Conservation (phyloP, 768 basidiomycete species). For the Podaxis sp. region DNA sequence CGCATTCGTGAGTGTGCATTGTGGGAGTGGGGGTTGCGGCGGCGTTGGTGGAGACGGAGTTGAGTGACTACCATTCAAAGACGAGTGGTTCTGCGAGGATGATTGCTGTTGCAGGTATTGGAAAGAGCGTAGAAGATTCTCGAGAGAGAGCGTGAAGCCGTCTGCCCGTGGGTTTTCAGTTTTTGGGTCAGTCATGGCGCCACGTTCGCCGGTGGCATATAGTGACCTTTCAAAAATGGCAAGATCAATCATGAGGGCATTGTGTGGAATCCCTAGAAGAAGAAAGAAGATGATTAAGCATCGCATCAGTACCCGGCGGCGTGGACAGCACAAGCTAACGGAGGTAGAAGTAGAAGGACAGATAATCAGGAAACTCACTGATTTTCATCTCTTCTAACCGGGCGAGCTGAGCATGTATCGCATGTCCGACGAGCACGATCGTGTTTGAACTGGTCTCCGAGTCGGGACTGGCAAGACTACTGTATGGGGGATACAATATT, state of each 20-base stretch:
- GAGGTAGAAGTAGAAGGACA: not conserved
- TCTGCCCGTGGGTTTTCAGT: constrained; percentile 50
- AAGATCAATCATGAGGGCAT: constrained; percentile 68
- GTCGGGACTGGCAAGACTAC: constrained; percentile 74
- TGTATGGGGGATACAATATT: constrained; percentile 28
- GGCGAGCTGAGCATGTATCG: constrained; percentile 51
- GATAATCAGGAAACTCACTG: constrained; percentile 44
- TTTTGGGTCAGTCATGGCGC: constrained; percentile 60
- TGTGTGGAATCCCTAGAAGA: constrained; percentile 65
- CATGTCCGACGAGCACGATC: constrained; percentile 72
- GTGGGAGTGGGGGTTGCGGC: constrained; percentile 28
- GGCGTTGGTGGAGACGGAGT: constrained; percentile 3
- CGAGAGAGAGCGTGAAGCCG: constrained; percentile 61
- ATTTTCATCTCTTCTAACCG: constrained; percentile 79
- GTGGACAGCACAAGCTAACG: not conserved
- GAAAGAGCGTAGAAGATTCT: constrained; percentile 56
- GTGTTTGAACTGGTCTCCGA: constrained; percentile 69
- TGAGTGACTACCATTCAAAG: constrained; percentile 17
- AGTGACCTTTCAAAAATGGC: constrained; percentile 62
- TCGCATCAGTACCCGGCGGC: constrained; percentile 3
- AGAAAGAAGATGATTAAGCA: not conserved
- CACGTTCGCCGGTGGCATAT: constrained; percentile 56
- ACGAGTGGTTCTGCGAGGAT: not conserved
- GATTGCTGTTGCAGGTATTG: constrained; percentile 5
- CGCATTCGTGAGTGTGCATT: constrained; percentile 63